phyloP scores from a whole-genome alignment of 139 green algal species.

The Mesotaenium endlicherianum region DNA sequence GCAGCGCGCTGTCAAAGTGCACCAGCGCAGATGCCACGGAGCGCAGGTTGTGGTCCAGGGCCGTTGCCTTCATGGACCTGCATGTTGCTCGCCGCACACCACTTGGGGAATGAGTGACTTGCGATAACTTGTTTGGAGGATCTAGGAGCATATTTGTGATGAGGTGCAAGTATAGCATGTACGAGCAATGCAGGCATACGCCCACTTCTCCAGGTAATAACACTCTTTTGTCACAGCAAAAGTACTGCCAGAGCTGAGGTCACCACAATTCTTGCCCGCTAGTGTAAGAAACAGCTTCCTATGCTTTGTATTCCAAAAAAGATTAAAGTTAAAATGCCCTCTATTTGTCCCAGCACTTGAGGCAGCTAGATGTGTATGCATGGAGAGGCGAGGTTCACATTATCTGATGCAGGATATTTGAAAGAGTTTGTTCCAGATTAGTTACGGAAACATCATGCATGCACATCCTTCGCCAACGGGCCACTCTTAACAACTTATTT shows the following conservation, averaged over 20 bases:
- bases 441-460: no score
- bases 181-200: not conserved
- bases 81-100: not conserved
- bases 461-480: no score
- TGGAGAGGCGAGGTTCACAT: not conserved
- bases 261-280: no score
- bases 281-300: no score
- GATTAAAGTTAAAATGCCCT: no score
- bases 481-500: not conserved
- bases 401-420: not conserved
- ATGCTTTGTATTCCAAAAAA: no score
- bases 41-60: conserved; percentile 16
- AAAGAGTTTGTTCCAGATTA: not conserved
- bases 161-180: not conserved
- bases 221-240: no score
- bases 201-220: no score
- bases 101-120: not conserved
- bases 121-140: not conserved
- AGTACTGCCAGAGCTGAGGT: not conserved
- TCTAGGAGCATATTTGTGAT: not conserved
- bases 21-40: conserved; percentile 13
- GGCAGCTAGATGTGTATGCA: no score
- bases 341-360: no score
- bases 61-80: conserved; percentile 44
- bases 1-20: conserved; percentile 28